Evolutionary conservation across 805 yeast species (phyloP).

Genomic region (Candida endomychidarum): DNA sequence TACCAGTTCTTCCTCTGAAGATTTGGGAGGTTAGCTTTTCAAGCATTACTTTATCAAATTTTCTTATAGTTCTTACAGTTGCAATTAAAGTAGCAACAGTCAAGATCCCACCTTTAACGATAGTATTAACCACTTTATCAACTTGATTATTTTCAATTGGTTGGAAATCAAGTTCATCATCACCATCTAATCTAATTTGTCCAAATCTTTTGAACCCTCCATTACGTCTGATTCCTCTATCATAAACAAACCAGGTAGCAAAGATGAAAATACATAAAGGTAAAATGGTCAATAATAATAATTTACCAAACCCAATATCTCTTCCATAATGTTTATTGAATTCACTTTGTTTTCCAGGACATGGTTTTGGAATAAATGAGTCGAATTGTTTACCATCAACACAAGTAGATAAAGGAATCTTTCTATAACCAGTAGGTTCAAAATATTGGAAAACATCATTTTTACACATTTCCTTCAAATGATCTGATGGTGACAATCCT

Average conservation of each 20-base stretch:
- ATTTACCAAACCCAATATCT: constrained; percentile 54
- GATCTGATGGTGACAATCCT: constrained; percentile 69
- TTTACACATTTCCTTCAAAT: constrained; percentile 56
- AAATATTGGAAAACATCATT: constrained; percentile 65
- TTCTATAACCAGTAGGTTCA: constrained; percentile 91
- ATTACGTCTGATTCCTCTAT: constrained; percentile 74
- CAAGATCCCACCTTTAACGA: constrained; percentile 58
- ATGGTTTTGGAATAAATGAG: constrained; percentile 61
- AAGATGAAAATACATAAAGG: constrained; percentile 56
- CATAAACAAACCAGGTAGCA: constrained; percentile 70
- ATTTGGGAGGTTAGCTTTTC: constrained; percentile 29
- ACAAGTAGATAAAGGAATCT: constrained; percentile 83
- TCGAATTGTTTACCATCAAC: constrained; percentile 76
- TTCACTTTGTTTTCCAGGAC: constrained; percentile 83
- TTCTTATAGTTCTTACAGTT: constrained; percentile 30
- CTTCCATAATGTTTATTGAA: constrained; percentile 53
- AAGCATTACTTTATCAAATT: constrained; percentile 32
- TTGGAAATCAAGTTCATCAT: constrained; percentile 51
- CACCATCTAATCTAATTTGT: constrained; percentile 80
- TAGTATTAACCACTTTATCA: constrained; percentile 57
- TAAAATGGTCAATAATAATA: constrained; percentile 53
- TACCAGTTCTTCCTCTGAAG: constrained; percentile 39
- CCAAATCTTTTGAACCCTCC: constrained; percentile 80
- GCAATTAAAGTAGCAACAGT: constrained; percentile 43
- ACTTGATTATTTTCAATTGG: constrained; percentile 62